Base-by-base conservation (phyloP, 139 green algal species). In the Mesotaenium endlicherianum region DNA sequence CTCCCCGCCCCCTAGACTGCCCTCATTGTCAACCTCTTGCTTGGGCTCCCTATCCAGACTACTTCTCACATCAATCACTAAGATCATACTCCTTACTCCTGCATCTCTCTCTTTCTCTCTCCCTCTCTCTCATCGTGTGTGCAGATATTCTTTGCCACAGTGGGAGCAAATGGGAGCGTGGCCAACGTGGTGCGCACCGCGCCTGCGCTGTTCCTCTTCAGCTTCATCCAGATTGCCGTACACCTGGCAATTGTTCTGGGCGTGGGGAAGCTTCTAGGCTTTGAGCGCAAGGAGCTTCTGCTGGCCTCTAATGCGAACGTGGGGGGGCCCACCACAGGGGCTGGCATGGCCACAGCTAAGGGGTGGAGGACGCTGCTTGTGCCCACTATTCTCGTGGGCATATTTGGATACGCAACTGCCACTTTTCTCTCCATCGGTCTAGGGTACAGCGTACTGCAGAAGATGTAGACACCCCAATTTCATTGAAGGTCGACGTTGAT, bases 231-330 rank as follows among this genome's bases (percentile, higher is more conserved):
- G 47, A 59, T 90, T 1, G 34, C 60, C 8, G 47, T 81, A 1
- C 86, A 90, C 44, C 36, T 90, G 5, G 57, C 11, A 30, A 31
- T 90, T 26, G 50, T 44, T 34, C 86, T 97, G 83, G 81, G 42
- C 5, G 57, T 90, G 5, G 94, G 94, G 4, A 81, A 74, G 6
- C 39, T 93, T 49, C 43, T 92, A 17, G 87, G 91, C 1, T 94
- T 95, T 86, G 85, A 42, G 2, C 81, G 86, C 1, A 82, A 80
- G 45, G 92, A 97, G 20, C 82, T 94, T 71, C 90, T 95, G 39
- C 70, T 98, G 42, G 94, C 94, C 3, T 93, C 86, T 31, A 98
- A 98, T 82, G 95, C 95, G 31, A 97, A 97, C 90, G 95, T 98
- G 20, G 95, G 95, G 71, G 94, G 94, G 0, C 93, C 93, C 0